Percentiles rank a stretch among this genome's conserved stretches.
Conservation (phyloP, 1,284 basidiomycete species). For the Rhodofomes roseus region DNA sequence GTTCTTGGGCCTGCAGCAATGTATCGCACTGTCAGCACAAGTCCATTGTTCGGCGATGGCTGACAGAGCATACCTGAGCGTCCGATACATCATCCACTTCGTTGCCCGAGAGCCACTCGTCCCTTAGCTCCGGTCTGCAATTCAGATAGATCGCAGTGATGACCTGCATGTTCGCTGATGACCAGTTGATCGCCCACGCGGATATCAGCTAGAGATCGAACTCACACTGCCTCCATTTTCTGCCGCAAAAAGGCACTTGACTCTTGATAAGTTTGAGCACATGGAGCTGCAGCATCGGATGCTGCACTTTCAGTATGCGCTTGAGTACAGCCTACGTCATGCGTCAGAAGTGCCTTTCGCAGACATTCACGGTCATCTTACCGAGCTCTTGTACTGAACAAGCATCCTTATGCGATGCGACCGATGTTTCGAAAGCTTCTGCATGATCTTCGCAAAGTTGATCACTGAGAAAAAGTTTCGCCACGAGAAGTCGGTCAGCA, state of each 20-base stretch:
- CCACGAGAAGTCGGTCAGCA: constrained; percentile 95
- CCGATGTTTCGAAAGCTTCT: constrained; percentile 94
- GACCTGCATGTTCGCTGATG: constrained; percentile 95
- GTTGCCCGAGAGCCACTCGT: constrained; percentile 95
- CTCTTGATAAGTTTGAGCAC: constrained; percentile 98
- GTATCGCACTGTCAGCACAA: not conserved
- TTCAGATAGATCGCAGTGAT: constrained; percentile 99
- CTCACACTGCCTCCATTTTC: constrained; percentile 97
- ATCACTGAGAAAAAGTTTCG: constrained; percentile 98
- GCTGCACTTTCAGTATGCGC: constrained; percentile 89
- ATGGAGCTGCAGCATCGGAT: constrained; percentile 92
- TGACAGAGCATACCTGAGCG: constrained; percentile 53
- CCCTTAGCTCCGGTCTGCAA: constrained; percentile 92
- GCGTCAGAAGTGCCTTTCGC: constrained; percentile 9
- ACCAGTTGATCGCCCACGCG: not conserved
- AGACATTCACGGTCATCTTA: constrained; percentile 34
- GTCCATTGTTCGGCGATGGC: not conserved
- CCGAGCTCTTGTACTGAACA: constrained; percentile 97
- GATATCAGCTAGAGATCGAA: not conserved
- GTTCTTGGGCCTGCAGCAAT: constrained; percentile 79
- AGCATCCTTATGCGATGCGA: constrained; percentile 95
- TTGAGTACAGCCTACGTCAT: constrained; percentile 83
- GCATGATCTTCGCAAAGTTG: constrained; percentile 97
- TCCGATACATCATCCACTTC: constrained; percentile 91
- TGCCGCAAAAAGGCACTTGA: constrained; percentile 96